Evolutionary conservation across 2,329 filamentous ascomycete genomes (phyloP).

Genomic region (Colletotrichum spaethianum): DNA sequence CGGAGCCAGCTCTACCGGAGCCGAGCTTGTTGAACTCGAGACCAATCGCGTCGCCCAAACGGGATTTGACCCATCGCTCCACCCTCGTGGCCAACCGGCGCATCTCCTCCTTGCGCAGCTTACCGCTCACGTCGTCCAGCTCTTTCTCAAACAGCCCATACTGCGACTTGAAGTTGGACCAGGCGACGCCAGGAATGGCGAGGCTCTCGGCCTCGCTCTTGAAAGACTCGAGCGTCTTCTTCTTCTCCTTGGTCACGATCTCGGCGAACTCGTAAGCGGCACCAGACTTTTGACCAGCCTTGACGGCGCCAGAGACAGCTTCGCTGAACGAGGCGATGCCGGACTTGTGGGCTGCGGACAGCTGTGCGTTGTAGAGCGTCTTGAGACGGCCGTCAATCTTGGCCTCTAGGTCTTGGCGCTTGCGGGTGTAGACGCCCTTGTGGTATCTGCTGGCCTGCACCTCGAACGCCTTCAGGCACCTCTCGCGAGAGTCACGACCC

Average conservation of each 20-base stretch:
- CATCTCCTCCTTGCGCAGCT: conserved; percentile 95
- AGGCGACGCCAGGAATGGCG: conserved; percentile 83
- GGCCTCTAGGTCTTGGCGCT: conserved; percentile 85
- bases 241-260: conserved; percentile 89
- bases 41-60: conserved; percentile 88
- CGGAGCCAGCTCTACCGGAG: conserved; percentile 85
- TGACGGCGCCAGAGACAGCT: conserved; percentile 88
- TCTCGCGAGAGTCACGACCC: conserved; percentile 80
- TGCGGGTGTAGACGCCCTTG: conserved; percentile 92
- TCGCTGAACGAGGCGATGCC: conserved; percentile 89
- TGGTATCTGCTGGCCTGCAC: conserved; percentile 94
- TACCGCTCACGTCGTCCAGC: conserved; percentile 87
- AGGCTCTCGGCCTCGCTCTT: conserved; percentile 81
- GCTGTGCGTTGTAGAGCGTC: conserved; percentile 88
- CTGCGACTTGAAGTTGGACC: conserved; percentile 90
- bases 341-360: conserved; percentile 89
- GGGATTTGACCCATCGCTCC: conserved; percentile 93
- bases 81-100: conserved; percentile 89
- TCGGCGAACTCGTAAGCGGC: conserved; percentile 94
- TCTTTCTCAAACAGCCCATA: conserved; percentile 88
- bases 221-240: conserved; percentile 81
- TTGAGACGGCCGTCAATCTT: conserved; percentile 94
- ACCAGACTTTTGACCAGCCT: conserved; percentile 92
- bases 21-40: conserved; percentile 97
- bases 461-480: conserved; percentile 88